These are phyloP conservation scores for Lachnellula arida DNA, from an alignment of 2,329 filamentous ascomycete species.

Conservation along the genomic window DNA sequence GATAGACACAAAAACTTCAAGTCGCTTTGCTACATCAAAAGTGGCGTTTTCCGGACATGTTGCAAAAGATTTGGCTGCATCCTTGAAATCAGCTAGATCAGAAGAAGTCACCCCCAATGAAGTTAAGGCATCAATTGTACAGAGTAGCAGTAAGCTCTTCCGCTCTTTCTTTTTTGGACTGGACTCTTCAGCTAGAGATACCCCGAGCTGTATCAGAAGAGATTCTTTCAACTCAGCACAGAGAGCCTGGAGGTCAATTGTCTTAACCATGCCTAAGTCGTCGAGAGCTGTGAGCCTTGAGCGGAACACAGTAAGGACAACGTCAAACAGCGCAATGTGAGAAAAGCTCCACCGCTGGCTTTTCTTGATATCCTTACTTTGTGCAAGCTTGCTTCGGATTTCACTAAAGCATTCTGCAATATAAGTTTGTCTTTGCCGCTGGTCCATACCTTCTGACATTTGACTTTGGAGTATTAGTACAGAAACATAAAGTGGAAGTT, in stretches of 20 bases:
- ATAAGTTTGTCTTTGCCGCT: constrained; percentile 25
- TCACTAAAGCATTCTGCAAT: constrained; percentile 19
- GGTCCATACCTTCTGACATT: constrained; percentile 25
- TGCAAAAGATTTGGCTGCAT: constrained; percentile 11
- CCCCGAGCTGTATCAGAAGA: constrained; percentile 20
- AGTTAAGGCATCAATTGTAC: constrained; percentile 24
- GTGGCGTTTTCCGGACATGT: neutral
- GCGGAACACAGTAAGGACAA: constrained; percentile 15
- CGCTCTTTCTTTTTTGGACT: constrained; percentile 5
- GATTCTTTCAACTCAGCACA: constrained; percentile 14
- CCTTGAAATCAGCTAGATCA: constrained; percentile 13
- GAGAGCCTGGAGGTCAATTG: constrained; percentile 13
- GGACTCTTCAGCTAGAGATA: constrained; percentile 11
- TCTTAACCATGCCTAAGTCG: constrained; percentile 19
- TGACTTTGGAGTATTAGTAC: constrained; percentile 18
- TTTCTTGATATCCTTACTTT: constrained; percentile 19
- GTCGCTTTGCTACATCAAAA: constrained; percentile 12
- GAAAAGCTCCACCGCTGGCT: constrained; percentile 17
- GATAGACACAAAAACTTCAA: constrained; percentile 22
- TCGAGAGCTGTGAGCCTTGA: constrained; percentile 16
- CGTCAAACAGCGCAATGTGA: constrained; percentile 20
- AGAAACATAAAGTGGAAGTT: neutral
- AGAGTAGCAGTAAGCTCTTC: constrained; percentile 15
- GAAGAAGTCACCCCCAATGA: constrained; percentile 12
- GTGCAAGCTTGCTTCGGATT: constrained; percentile 22